These are phyloP conservation scores for Cyclotella sp. DNA, from an alignment of 108 stramenopile species.

Conservation along the genomic window DNA sequence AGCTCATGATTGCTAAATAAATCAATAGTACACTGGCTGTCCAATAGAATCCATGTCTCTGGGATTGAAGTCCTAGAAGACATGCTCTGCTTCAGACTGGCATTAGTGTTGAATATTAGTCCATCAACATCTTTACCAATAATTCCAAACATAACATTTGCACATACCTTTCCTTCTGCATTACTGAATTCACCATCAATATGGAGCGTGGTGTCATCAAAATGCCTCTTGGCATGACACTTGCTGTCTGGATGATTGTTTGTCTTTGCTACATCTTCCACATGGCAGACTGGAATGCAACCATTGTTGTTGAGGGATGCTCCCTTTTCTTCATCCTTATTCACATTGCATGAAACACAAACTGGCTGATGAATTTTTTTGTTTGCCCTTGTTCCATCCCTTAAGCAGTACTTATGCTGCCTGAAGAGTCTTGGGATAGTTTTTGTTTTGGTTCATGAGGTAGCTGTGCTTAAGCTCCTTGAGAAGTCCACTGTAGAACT, in stretches of 20 bases:
- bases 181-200: too few relatives aligned
- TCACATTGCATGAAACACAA: not conserved
- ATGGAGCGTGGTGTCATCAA: not conserved
- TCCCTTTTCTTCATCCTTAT: not conserved
- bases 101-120: not conserved
- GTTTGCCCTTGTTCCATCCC: not conserved
- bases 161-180: too few relatives aligned
- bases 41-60: constrained; percentile 40
- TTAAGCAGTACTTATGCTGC: not conserved
- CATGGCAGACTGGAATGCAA: not conserved
- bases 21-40: constrained; percentile 54
- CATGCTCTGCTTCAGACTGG: not conserved
- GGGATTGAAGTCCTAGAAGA: constrained; percentile 6
- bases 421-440: not conserved
- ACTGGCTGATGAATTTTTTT: too few relatives aligned
- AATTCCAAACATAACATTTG: too few relatives aligned
- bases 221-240: not conserved
- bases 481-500: not conserved
- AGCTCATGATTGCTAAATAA: constrained; percentile 42
- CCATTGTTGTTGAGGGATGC: not conserved
- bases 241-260: not conserved
- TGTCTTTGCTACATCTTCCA: constrained; percentile 1
- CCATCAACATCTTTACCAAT: not conserved
- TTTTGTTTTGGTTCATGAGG: not conserved
- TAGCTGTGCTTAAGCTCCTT: not conserved